phyloP scores from a whole-genome alignment of 1,284 basidiomycete genomes.

The Salmacisia buchloeana region DNA sequence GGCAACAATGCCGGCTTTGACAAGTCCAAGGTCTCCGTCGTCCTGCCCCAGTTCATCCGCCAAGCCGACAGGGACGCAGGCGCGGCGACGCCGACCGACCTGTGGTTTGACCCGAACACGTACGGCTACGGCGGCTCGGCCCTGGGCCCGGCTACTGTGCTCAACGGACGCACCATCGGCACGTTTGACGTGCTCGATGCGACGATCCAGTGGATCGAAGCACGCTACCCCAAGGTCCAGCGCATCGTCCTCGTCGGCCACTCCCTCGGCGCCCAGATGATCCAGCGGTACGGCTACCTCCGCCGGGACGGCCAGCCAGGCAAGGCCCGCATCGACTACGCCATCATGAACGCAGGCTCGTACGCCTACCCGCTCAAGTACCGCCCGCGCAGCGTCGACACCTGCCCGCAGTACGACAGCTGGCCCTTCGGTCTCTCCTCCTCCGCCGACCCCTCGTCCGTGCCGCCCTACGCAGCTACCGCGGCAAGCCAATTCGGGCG shows the following conservation, averaged over 20 bases:
- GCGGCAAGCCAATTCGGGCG: not conserved
- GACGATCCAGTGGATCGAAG: not conserved
- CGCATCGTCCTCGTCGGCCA: constrained; percentile 9
- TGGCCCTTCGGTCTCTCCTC: not conserved
- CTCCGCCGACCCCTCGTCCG: not conserved
- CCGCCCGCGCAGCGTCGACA: not conserved
- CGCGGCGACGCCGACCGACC: not conserved
- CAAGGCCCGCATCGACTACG: not conserved
- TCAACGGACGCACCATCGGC: not conserved
- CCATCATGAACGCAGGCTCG: not conserved
- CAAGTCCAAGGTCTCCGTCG: constrained; percentile 1
- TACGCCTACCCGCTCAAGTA: not conserved
- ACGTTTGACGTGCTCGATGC: not conserved
- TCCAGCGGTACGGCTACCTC: not conserved
- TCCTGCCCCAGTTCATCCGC: not conserved
- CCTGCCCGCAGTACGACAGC: not conserved
- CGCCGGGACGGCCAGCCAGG: not conserved
- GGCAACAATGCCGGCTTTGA: constrained; percentile 8
- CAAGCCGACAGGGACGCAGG: constrained; percentile 6
- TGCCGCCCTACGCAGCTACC: not conserved
- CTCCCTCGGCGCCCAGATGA: not conserved
- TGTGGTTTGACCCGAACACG: not conserved
- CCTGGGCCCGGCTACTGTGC: not conserved
- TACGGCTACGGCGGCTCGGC: not conserved
- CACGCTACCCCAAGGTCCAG: constrained; percentile 5